Evolutionary conservation across 805 yeast genomes (phyloP).

Genomic region (Tetrapisispora phaffii): DNA sequence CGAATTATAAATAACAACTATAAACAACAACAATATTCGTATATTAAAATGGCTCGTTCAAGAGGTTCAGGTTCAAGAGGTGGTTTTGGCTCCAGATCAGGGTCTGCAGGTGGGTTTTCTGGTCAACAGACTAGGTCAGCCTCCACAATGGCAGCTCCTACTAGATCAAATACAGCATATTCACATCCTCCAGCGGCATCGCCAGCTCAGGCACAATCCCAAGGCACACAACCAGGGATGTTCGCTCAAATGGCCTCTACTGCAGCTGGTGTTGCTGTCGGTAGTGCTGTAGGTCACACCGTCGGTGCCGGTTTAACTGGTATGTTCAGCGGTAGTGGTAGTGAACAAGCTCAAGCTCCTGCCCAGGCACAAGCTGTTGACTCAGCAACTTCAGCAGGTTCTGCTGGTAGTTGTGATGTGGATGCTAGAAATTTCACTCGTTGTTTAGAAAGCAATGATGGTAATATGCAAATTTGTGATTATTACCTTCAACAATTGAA

Average conservation of each 20-base stretch:
- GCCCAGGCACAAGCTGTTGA: slow-evolving; percentile 32
- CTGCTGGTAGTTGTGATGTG: slow-evolving; percentile 63
- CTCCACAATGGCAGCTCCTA: slow-evolving; percentile 65
- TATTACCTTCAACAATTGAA: slow-evolving; percentile 94
- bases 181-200: slow-evolving; percentile 45
- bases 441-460: slow-evolving; percentile 87
- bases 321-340: slow-evolving; percentile 62
- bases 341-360: slow-evolving; percentile 33
- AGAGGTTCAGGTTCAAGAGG: slow-evolving; percentile 10
- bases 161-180: slow-evolving; percentile 35
- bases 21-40: too few species aligned
- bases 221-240: slow-evolving; percentile 59
- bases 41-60: slow-evolving; percentile 1
- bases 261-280: slow-evolving; percentile 99
- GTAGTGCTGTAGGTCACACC: slow-evolving; percentile 95
- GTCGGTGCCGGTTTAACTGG: slow-evolving; percentile 88
- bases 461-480: slow-evolving; percentile 95
- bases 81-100: too few species aligned
- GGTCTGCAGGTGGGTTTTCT: slow-evolving; percentile 32
- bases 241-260: slow-evolving; percentile 97
- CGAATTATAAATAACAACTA: neutral
- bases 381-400: slow-evolving; percentile 25
- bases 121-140: slow-evolving; percentile 52
- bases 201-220: slow-evolving; percentile 40
- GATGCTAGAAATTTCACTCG: slow-evolving; percentile 93